Base-by-base conservation (phyloP, 805 yeast genomes). In the Candida manassasensis region DNA sequence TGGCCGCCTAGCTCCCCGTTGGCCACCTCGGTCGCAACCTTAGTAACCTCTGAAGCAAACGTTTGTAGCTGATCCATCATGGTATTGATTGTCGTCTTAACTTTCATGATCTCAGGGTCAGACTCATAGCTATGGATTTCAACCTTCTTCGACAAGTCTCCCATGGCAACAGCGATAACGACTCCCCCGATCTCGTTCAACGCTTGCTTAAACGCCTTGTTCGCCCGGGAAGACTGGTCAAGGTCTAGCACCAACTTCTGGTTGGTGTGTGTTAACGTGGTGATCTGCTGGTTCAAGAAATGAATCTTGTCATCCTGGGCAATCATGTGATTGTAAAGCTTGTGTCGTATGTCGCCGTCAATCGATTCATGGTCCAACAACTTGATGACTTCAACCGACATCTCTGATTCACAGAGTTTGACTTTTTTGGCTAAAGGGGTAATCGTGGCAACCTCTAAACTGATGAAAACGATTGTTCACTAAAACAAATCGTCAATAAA, bases 1-100 rank as follows among this genome's bases (percentile, higher is more conserved):
- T 84, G 93, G 25, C 95, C 95, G 46, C 95, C 95, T 27, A 86
- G 69, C 43, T 84, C 84, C 47, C 96, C 96, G 49, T 84, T 84
- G 19, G 95, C 90, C 14, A 86, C 95, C 48, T 86, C 94, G 12
- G 89, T 84, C 25, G 95, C 93, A 17, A 86, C 84, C 40, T 85
- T 78, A 24, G 88, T 82, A 27, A 85, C 93, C 55, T 84, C 93
- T 36, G 73, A 71, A 19, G 93, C 87, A 57, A 84, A 84, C 9
- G 84, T 75, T 54, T 82, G 89, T 41, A 84, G 68, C 58, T 84
- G 94, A 50, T 81, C 87, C 85, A 85, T 83, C 95, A 86, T 86
- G 15, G 84, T 76, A 57, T 86, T 86, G 51, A 86, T 84, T 6
- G 93, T 81, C 37, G 77, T 76, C 55, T 86, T 85, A 50, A 85